phyloP scores from a whole-genome alignment of 495 filamentous ascomycete genomes.

The Aspergillus diversus region DNA sequence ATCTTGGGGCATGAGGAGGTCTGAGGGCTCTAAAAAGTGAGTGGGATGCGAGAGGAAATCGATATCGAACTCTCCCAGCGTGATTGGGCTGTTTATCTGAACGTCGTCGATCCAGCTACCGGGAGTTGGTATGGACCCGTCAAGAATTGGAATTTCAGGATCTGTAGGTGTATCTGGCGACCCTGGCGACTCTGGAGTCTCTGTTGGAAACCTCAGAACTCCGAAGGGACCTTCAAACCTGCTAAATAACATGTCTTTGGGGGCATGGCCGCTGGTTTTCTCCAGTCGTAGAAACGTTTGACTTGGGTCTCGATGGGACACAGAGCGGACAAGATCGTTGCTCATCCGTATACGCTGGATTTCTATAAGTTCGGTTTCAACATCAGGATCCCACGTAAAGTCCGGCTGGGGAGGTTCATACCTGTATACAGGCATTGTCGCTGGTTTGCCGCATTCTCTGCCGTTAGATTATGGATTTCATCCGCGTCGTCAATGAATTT shows the following conservation, averaged over 20 bases:
- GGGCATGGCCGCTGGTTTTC: background rate
- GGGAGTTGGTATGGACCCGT: background rate
- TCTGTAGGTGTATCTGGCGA: background rate
- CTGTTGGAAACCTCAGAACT: background rate
- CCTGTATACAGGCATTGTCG: background rate
- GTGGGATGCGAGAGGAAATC: background rate
- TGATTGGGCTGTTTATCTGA: background rate
- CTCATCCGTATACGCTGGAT: background rate
- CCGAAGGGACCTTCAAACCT: background rate
- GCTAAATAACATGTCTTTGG: background rate
- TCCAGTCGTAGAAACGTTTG: background rate
- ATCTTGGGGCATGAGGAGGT: background rate
- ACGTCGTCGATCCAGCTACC: background rate
- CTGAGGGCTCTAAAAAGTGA: background rate
- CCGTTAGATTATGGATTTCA: background rate
- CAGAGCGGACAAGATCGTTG: background rate
- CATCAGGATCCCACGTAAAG: background rate
- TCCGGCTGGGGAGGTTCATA: background rate
- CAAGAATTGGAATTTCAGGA: background rate
- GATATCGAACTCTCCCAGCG: background rate
- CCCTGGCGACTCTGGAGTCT: background rate
- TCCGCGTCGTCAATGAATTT: background rate
- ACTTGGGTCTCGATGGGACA: background rate
- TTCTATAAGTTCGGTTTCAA: background rate
- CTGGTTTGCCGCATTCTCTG: background rate